Evolutionary conservation across 2,329 filamentous ascomycete genomes (phyloP).

Genomic region (Clonostachys chloroleuca): DNA sequence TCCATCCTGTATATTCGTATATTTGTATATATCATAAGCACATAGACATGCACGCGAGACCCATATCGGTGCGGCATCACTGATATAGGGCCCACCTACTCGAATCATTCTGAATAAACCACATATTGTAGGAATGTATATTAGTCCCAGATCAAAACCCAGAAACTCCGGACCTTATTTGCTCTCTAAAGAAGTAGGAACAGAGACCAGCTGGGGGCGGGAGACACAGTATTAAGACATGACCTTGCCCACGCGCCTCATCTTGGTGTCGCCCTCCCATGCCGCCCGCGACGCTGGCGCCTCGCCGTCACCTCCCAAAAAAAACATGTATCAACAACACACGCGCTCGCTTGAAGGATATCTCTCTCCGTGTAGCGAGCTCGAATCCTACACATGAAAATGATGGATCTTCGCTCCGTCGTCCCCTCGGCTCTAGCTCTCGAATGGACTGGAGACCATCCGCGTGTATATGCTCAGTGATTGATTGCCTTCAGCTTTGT

Average conservation of each 20-base stretch:
- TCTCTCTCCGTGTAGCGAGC: no score
- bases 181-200: constrained; percentile 16
- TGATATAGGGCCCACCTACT: no score
- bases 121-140: constrained; percentile 22
- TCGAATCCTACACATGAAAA: not conserved
- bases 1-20: not conserved
- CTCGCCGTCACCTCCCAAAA: no score
- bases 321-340: no score
- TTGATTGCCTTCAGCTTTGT: not conserved
- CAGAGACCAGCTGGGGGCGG: not conserved
- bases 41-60: constrained; percentile 9
- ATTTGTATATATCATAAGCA: not conserved
- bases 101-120: no score
- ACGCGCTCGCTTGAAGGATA: no score
- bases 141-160: constrained; percentile 36
- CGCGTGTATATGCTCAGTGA: not conserved
- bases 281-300: no score
- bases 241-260: not conserved
- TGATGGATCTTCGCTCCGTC: not conserved
- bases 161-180: constrained; percentile 43
- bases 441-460: not conserved
- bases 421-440: not conserved
- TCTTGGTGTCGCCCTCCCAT: no score
- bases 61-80: constrained; percentile 4
- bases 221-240: not conserved